A percentile compares a stretch with the other conserved stretches of the same genome.
These are phyloP conservation scores for Cryptococcus sp. DNA, from an alignment of 1,284 basidiomycete genomes.

Conservation along the genomic window DNA sequence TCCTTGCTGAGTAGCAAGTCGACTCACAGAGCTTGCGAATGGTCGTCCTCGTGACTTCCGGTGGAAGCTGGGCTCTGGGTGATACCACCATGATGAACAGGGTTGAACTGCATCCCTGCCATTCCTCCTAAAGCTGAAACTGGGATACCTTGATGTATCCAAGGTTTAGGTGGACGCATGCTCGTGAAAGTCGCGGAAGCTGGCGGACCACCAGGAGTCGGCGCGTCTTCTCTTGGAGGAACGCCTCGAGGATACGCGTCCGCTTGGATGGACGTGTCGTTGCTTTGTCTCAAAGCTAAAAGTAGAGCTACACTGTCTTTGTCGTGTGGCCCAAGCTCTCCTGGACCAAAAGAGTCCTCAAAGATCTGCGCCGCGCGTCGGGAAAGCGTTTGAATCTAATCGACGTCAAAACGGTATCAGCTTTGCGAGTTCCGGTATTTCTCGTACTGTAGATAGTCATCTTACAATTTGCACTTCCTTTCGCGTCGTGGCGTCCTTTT, in stretches of 20 bases:
- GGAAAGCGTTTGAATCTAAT: constrained; percentile 49
- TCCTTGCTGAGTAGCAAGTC: background rate
- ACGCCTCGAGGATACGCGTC: constrained; percentile 21
- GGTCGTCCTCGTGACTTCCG: constrained; percentile 47
- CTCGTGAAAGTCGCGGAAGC: background rate
- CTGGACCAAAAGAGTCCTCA: constrained; percentile 46
- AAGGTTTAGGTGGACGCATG: constrained; percentile 13
- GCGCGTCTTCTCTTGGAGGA: constrained; percentile 20
- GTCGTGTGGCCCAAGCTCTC: constrained; percentile 42
- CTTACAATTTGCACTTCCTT: constrained; percentile 52
- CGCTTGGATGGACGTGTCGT: constrained; percentile 22
- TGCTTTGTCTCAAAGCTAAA: constrained; percentile 44
- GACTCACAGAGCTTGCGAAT: constrained; percentile 47
- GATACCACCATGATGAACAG: constrained; percentile 23
- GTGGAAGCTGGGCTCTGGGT: constrained; percentile 30
- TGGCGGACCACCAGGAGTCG: constrained; percentile 13
- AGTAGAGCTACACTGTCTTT: constrained; percentile 48
- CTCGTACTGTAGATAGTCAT: background rate
- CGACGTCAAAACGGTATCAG: background rate
- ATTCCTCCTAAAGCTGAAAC: background rate
- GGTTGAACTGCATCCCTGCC: constrained; percentile 8
- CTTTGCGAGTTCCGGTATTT: background rate
- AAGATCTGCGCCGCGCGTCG: constrained; percentile 49
- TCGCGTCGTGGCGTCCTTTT: constrained; percentile 50
- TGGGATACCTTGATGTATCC: background rate